Evolutionary conservation across 2,329 filamentous ascomycete genomes (phyloP).

Genomic region (Tolypocladium pustulatum): DNA sequence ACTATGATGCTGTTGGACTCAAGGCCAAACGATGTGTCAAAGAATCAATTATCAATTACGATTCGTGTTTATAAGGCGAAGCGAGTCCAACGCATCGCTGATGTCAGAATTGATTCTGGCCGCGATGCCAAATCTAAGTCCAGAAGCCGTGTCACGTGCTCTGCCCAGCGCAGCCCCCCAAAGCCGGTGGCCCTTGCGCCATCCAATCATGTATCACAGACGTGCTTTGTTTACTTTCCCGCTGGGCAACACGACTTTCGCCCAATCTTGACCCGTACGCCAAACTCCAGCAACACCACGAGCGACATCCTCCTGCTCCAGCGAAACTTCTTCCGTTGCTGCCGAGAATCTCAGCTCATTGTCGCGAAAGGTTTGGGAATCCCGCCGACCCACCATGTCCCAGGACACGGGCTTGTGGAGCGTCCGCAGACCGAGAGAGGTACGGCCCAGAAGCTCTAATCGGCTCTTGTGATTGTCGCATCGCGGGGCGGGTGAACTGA

Average conservation of each 20-base stretch:
- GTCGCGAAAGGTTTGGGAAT: not conserved
- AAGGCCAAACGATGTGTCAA: not conserved
- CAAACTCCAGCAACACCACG: not conserved
- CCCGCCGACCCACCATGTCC: constrained; percentile 49
- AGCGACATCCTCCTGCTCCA: not conserved
- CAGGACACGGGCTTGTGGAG: constrained; percentile 84
- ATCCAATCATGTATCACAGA: constrained; percentile 15
- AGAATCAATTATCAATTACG: not conserved
- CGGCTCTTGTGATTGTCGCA: constrained; percentile 7
- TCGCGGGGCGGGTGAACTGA: constrained; percentile 8
- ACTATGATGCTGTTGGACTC: not conserved
- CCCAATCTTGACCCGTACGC: not conserved
- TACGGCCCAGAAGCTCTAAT: constrained; percentile 28
- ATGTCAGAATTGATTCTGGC: too few species aligned
- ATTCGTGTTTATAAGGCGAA: not conserved
- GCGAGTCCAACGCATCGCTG: not conserved
- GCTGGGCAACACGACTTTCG: constrained; percentile 24
- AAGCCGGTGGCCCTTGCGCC: not conserved
- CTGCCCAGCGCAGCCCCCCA: not conserved
- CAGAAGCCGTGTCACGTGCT: not conserved
- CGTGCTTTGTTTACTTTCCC: constrained; percentile 32
- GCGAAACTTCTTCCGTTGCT: not conserved
- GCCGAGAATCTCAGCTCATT: not conserved
- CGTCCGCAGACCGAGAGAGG: constrained; percentile 83
- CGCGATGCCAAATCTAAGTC: not conserved